phyloP scores from a whole-genome alignment of 164 flowering plant genomes.

The Stephania yunnanensis region DNA sequence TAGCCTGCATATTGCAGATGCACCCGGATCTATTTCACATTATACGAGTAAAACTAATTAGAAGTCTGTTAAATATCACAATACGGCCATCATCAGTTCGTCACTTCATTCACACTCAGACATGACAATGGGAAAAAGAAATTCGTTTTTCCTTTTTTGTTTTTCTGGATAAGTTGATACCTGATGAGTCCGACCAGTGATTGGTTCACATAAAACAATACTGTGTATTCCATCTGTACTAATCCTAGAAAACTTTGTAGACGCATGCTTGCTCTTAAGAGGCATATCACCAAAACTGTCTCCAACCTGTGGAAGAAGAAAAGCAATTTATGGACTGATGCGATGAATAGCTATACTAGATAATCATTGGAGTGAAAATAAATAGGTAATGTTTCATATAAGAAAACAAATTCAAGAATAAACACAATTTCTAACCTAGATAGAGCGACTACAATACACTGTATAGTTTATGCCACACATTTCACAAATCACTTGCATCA shows the following conservation, averaged over 20 bases:
- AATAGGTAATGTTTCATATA: background rate
- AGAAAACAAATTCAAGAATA: background rate
- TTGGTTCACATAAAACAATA: constrained; percentile 73
- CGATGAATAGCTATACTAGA: background rate
- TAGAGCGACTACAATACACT: too few relatives aligned
- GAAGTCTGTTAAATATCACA: background rate
- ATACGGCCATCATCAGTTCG: background rate
- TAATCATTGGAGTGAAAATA: background rate
- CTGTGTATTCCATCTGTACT: constrained; percentile 71
- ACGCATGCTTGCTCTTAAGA: constrained; percentile 65
- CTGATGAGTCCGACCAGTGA: constrained; percentile 96
- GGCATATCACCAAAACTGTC: constrained; percentile 22
- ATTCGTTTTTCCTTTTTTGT: background rate
- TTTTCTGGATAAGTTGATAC: constrained; percentile 17
- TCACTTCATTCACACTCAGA: background rate
- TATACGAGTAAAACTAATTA: background rate
- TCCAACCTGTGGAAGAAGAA: constrained; percentile 38
- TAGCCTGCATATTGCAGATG: constrained; percentile 76
- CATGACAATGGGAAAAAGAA: background rate
- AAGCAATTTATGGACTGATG: background rate
- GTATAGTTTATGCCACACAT: too few relatives aligned
- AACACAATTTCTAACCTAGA: too few relatives aligned
- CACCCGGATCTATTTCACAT: constrained; percentile 61
- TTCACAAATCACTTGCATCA: background rate
- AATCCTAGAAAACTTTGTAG: constrained; percentile 77